Base-by-base conservation (phyloP, 352 stramenopile species). In the Phytophthora boehmeriae region DNA sequence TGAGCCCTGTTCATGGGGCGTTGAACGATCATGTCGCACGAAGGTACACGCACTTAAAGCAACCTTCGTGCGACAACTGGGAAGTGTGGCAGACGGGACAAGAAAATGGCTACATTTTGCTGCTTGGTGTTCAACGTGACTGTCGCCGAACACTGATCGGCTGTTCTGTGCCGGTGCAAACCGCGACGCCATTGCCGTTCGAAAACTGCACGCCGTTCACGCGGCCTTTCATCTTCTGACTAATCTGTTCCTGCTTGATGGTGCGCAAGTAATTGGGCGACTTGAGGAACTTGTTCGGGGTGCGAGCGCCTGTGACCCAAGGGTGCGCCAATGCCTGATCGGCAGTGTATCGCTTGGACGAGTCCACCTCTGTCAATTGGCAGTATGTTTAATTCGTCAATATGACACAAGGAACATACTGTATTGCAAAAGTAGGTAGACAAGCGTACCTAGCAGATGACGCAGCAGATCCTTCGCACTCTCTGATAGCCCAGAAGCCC, bases 401-500 rank as follows among this genome's bases (percentile, higher is more conserved):
- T 19, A 11, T 11, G 13, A 0, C 9, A 28, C 10, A 51, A 35
- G 6, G 39, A 25, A 10, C 19, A 17, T 23, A 19, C n/a, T 2
- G 47, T 2, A 8, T n/a, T 4, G 34, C 34, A 28, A 30, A 9
- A 50, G 6, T 11, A 39, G 13, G 17, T 19, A 45, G 32, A 61
- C 3, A 60, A 34, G 30, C 62, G 22, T 59, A 91, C 82, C 82
- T 28, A 96, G 71, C 46, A 96, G 66, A 60, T 93, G 81, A 19
- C 83, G 83, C 20, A 96, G 75, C 44, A 96, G 60, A 54, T 96
- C 88, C 63, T 96, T 96, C 6, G 88, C 88, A 50, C 84, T 91
- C 32, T 92, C 84, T 11, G 88, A 96, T 9, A 96, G 67, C 10
- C 83, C 85, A 44, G 62, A 93, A 3, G 96, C 95, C 96, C 97